These are phyloP conservation scores for Fabrea salina DNA, from an alignment of 169 alveolate species.

Conservation along the genomic window DNA sequence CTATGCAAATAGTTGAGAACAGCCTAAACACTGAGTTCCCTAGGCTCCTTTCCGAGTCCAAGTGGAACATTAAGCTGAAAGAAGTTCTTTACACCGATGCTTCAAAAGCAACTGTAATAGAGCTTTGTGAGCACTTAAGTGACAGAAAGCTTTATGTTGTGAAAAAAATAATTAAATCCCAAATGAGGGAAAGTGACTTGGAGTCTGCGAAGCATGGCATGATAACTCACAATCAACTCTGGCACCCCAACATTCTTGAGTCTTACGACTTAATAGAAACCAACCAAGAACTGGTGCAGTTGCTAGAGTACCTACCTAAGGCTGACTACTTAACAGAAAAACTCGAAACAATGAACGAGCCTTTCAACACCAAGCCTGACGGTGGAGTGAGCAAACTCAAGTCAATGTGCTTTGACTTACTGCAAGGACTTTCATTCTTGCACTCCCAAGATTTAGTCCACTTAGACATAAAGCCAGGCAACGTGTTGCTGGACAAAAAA, in stretches of 20 bases:
- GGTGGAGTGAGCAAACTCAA: constrained; percentile 45
- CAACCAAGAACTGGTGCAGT: constrained; percentile 12
- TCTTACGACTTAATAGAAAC: constrained; percentile 44
- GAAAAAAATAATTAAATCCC: too few relatives aligned
- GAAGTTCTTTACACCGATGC: too few relatives aligned
- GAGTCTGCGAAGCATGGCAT: constrained; percentile 40
- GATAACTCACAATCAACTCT: constrained; percentile 40
- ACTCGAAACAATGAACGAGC: constrained; percentile 35
- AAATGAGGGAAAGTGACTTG: not conserved
- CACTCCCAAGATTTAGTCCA: constrained; percentile 32
- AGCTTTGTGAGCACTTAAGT: too few relatives aligned
- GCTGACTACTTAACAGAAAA: constrained; percentile 36
- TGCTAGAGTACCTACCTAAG: constrained; percentile 41
- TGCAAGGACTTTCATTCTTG: constrained; percentile 30
- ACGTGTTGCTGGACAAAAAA: constrained; percentile 16
- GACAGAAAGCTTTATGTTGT: too few relatives aligned
- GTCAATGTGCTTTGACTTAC: constrained; percentile 25
- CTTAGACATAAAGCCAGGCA: constrained; percentile 40
- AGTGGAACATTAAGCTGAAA: too few relatives aligned
- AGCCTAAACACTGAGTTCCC: too few relatives aligned
- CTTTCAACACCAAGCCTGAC: constrained; percentile 27
- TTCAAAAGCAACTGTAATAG: too few relatives aligned
- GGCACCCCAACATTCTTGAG: constrained; percentile 43
- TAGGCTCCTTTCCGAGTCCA: too few relatives aligned
- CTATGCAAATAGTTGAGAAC: too few relatives aligned